phyloP scores from a whole-genome alignment of 208 protist species.

The Entamoeba histolytica region DNA sequence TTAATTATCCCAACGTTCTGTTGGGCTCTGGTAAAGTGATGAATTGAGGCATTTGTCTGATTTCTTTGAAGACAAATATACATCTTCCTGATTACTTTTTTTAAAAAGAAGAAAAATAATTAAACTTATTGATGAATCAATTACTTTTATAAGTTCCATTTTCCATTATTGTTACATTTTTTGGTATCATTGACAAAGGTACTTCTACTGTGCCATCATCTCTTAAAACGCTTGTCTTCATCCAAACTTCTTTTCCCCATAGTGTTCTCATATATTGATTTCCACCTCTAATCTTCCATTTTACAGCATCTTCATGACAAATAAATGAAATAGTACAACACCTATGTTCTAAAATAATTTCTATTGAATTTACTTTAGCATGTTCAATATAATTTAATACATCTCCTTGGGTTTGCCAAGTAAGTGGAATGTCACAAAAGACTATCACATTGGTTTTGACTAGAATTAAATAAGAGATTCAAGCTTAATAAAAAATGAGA shows the following conservation, averaged over 20 bases:
- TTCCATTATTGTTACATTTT: neutral
- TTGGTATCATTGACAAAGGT: neutral
- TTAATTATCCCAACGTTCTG: too few relatives aligned
- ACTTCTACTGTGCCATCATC: neutral
- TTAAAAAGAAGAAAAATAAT: too few relatives aligned
- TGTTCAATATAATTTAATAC: neutral
- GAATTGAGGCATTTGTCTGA: too few relatives aligned
- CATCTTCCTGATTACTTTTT: too few relatives aligned
- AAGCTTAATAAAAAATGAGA: too few relatives aligned
- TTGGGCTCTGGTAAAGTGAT: too few relatives aligned
- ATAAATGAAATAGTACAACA: neutral
- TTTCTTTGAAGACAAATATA: too few relatives aligned
- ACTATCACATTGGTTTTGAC: neutral
- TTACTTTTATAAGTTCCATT: neutral
- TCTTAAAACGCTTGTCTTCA: neutral
- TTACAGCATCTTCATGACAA: neutral
- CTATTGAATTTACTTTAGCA: neutral
- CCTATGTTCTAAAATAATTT: neutral
- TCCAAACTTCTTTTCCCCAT: neutral
- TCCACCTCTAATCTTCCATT: neutral
- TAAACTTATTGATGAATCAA: neutral
- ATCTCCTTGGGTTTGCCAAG: neutral
- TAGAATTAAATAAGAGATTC: neutral
- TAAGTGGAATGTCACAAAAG: neutral
- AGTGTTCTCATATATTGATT: neutral